Percentiles rank a stretch among this genome's conserved stretches.
These are phyloP conservation scores for Vanderwaltozyma tropicalis DNA, from an alignment of 805 yeast genomes.

Conservation along the genomic window DNA sequence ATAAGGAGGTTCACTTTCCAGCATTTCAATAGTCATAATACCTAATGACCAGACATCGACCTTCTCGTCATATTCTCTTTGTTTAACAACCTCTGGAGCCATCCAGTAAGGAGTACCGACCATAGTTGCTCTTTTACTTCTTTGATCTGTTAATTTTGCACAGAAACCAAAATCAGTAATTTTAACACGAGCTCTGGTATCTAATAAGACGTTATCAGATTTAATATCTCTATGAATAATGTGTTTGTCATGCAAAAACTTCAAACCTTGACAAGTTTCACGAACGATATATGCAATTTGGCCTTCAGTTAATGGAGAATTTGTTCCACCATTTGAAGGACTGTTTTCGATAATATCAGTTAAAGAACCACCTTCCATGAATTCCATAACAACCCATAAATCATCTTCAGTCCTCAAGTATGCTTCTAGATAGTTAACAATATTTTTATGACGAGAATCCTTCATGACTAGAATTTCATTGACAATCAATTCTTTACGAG, in stretches of 20 bases:
- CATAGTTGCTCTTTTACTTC: constrained; percentile 91
- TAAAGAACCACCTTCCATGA: constrained; percentile 96
- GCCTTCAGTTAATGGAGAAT: constrained; percentile 51
- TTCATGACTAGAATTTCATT: constrained; percentile 96
- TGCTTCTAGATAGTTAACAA: constrained; percentile 89
- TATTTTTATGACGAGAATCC: constrained; percentile 87
- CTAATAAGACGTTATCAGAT: constrained; percentile 85
- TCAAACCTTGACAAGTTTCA: constrained; percentile 85
- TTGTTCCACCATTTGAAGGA: constrained; percentile 33
- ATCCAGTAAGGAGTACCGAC: constrained; percentile 99
- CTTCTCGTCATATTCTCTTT: constrained; percentile 92
- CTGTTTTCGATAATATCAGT: constrained; percentile 94
- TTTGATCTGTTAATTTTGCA: constrained; percentile 78
- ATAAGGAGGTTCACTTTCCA: constrained; percentile 98
- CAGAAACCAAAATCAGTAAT: constrained; percentile 97
- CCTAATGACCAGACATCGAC: constrained; percentile 98
- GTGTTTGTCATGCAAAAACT: constrained; percentile 82
- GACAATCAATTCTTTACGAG: constrained; percentile 87
- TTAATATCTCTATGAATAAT: constrained; percentile 96
- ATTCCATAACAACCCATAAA: constrained; percentile 99
- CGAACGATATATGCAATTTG: constrained; percentile 88
- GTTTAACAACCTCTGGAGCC: constrained; percentile 98
- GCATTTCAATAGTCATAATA: constrained; percentile 96
- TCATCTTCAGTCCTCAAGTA: constrained; percentile 71
- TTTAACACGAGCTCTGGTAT: constrained; percentile 75